Evolutionary conservation across 2,329 filamentous ascomycete genomes (phyloP).

Genomic region (Cladorrhinum sp.): DNA sequence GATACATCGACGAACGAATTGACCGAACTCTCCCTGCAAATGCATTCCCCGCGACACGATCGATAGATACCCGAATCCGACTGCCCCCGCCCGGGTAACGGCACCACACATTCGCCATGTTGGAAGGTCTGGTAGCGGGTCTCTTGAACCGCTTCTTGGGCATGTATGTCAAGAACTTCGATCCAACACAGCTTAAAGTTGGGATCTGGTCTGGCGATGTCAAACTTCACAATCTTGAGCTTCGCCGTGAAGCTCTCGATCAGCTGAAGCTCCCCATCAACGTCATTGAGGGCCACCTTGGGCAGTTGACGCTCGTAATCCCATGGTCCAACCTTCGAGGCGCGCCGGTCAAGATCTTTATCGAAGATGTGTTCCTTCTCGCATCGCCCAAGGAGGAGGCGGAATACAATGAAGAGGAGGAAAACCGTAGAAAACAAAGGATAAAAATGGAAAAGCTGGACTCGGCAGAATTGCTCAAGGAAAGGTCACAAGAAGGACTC

Average conservation of each 20-base stretch:
- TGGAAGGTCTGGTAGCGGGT: conserved; percentile 94
- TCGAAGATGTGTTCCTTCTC: conserved; percentile 94
- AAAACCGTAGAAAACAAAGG: conserved; percentile 79
- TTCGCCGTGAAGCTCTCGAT: conserved; percentile 91
- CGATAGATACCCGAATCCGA: conserved; percentile 29
- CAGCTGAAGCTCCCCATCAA: conserved; percentile 96
- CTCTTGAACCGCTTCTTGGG: conserved; percentile 98
- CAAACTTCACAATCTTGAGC: conserved; percentile 86
- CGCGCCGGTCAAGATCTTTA: conserved; percentile 89
- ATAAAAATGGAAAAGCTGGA: conserved; percentile 99
- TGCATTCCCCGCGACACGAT: conserved; percentile 30
- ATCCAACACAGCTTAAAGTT: conserved; percentile 94
- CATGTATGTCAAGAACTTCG: conserved; percentile 99
- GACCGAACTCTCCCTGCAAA: conserved; percentile 23
- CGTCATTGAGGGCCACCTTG: conserved; percentile 91
- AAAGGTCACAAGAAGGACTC: conserved; percentile 87
- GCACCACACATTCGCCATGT: conserved; percentile 67
- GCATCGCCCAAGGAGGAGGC: conserved; percentile 95
- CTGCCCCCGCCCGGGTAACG: conserved; percentile 69
- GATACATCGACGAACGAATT: not conserved
- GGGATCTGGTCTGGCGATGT: conserved; percentile 99
- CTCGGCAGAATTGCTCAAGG: conserved; percentile 90
- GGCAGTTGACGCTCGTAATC: conserved; percentile 85
- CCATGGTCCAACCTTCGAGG: conserved; percentile 97
- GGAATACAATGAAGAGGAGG: conserved; percentile 88